These are phyloP conservation scores for Fusarium pseudonygamai DNA, from an alignment of 2,329 filamentous ascomycete genomes.

Conservation along the genomic window DNA sequence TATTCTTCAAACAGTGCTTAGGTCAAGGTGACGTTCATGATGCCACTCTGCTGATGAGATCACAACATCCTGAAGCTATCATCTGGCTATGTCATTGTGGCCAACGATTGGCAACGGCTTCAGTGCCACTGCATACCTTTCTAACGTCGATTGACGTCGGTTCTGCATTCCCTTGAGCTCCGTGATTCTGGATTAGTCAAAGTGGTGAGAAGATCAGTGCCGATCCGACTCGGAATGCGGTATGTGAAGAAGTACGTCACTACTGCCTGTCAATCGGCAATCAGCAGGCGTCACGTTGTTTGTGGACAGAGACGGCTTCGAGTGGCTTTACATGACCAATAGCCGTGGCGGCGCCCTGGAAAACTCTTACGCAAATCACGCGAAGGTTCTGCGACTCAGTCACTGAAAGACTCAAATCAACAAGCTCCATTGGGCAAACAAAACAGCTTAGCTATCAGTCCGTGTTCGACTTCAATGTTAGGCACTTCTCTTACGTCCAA, in stretches of 20 bases:
- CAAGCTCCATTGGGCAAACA: rapidly evolving
- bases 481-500: background rate
- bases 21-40: too few relatives aligned
- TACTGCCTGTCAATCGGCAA: background rate
- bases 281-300: background rate
- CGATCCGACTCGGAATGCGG: background rate
- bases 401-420: background rate
- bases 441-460: too few relatives aligned
- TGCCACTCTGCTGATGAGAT: too few relatives aligned
- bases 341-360: background rate
- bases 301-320: background rate
- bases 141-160: background rate
- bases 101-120: background rate
- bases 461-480: too few relatives aligned
- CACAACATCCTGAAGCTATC: background rate
- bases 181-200: background rate
- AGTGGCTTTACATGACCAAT: background rate
- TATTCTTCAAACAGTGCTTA: too few relatives aligned
- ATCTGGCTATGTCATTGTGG: background rate
- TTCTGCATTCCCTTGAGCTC: background rate
- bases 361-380: background rate
- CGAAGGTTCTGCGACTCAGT: too few relatives aligned
- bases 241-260: slow-evolving; percentile 5
- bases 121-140: background rate
- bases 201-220: background rate